These are phyloP conservation scores for Tieghemostelium lacteum DNA, from an alignment of 78 protist species.

Conservation along the genomic window DNA sequence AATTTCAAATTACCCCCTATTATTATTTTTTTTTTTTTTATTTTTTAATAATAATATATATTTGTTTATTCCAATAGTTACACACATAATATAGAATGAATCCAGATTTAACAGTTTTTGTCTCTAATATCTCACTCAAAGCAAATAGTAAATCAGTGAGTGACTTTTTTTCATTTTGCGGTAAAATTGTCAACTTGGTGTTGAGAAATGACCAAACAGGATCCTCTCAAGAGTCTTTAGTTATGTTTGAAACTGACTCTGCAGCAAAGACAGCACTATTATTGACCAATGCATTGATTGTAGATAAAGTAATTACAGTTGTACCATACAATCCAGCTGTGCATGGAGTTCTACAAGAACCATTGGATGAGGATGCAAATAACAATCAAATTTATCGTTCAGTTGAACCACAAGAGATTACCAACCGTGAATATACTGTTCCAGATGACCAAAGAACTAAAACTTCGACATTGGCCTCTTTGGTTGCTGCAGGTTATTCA, in stretches of 20 bases:
- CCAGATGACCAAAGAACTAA: conserved; percentile 71
- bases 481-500: conserved; percentile 80
- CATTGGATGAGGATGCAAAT: conserved; percentile 1
- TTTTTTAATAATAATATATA: too few relatives aligned
- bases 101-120: conserved; percentile 30
- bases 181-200: conserved; percentile 59
- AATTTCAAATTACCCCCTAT: too few relatives aligned
- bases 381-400: not conserved
- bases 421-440: conserved; percentile 42
- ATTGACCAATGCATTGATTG: conserved; percentile 83
- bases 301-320: conserved; percentile 80
- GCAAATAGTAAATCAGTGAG: conserved; percentile 60
- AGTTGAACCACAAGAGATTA: conserved; percentile 29
- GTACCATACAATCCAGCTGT: conserved; percentile 41
- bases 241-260: conserved; percentile 74
- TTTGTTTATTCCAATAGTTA: not conserved
- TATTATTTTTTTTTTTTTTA: too few relatives aligned
- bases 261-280: conserved; percentile 84
- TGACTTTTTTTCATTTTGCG: conserved; percentile 84
- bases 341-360: conserved; percentile 8
- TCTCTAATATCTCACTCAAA: conserved; percentile 68
- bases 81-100: not conserved
- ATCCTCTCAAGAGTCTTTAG: conserved; percentile 64
- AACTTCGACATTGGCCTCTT: conserved; percentile 80
- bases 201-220: conserved; percentile 11